Evolutionary conservation across 345 rosid genomes (phyloP), one percentile per base, ranked within the genome.

Genomic region (Syzygium aromaticum): DNA sequence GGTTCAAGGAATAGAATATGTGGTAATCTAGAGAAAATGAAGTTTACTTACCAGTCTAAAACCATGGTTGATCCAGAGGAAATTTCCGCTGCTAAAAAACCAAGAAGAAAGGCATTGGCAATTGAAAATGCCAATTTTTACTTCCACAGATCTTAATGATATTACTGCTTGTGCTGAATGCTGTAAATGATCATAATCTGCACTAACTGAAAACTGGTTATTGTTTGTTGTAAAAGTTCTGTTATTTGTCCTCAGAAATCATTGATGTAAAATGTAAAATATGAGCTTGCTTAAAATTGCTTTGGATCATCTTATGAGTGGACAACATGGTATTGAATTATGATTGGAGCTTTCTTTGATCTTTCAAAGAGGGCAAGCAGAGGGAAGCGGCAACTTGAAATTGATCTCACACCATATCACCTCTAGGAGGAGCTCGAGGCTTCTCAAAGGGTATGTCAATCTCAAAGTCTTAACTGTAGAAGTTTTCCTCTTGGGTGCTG

Each of bases 371-470:
- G 94, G 90, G 99, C 90, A 86, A 95, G 95, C 91, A 95, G 95
- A 91, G 99, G 99, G 88, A 96, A 94, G 94, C 93, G 90, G 83
- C 91, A 30, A 9, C 88, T 95, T 94, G 89, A 94, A 87, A 93
- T 98, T 85, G 99, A 98, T 92, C 98, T 98, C 84, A 91, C 99
- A 27, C 98, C 98, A 17, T 94, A 92, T 87, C 92, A 87, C 85
- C 54, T 77, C n/a, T 85, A 57, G 86, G 57, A 53, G 54, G 88
- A 43, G n/a, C 54, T 52, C 2, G 8, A 73, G 82, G 49, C 49
- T 73, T 38, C 49, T 73, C 27, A 38, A 11, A 38, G 12, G 49
- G 82, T 38, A 73, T 73, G 82, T 73, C 49, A 10, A 38, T 73
- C 12, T 33, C 6, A 19, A 73, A 73, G 46, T 73, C 25, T 73